Evolutionary conservation across 75 land plant genomes (phyloP).

Genomic region (Pseudotsuga menziesii): DNA sequence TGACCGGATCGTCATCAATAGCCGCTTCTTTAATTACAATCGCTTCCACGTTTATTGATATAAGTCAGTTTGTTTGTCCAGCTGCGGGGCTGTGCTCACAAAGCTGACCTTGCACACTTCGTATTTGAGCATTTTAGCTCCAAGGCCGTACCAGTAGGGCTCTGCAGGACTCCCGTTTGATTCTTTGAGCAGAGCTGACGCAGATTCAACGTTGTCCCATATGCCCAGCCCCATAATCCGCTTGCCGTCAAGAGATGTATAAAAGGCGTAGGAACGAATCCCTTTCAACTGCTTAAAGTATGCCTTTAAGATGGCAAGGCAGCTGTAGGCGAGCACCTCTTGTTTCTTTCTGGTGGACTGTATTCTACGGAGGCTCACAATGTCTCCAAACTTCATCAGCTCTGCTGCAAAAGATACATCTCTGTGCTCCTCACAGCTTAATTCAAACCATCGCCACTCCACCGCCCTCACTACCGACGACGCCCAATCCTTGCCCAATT

Average conservation of each 20-base stretch:
- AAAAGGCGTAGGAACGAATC: not conserved
- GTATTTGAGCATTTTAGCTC: not conserved
- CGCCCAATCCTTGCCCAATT: too few relatives aligned
- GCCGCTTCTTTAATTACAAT: too few relatives aligned
- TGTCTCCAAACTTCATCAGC: too few relatives aligned
- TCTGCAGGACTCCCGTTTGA: not conserved
- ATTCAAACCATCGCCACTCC: too few relatives aligned
- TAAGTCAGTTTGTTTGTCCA: too few relatives aligned
- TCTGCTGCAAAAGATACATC: too few relatives aligned
- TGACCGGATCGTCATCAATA: too few relatives aligned
- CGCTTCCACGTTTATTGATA: too few relatives aligned
- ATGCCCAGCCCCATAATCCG: conserved; percentile 7
- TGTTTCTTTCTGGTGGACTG: not conserved
- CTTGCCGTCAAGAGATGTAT: not conserved
- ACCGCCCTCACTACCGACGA: too few relatives aligned
- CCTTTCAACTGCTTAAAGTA: not conserved
- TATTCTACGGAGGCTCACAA: too few relatives aligned
- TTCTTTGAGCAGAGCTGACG: not conserved
- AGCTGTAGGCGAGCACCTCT: not conserved
- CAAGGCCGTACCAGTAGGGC: not conserved
- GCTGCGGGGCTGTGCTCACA: not conserved
- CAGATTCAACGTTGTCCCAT: not conserved
- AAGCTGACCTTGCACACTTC: too few relatives aligned
- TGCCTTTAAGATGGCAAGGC: not conserved
- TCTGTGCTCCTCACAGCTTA: too few relatives aligned